Evolutionary conservation across 2,329 filamentous ascomycete species (phyloP).

Genomic region (Pseudogymnoascus sp.): DNA sequence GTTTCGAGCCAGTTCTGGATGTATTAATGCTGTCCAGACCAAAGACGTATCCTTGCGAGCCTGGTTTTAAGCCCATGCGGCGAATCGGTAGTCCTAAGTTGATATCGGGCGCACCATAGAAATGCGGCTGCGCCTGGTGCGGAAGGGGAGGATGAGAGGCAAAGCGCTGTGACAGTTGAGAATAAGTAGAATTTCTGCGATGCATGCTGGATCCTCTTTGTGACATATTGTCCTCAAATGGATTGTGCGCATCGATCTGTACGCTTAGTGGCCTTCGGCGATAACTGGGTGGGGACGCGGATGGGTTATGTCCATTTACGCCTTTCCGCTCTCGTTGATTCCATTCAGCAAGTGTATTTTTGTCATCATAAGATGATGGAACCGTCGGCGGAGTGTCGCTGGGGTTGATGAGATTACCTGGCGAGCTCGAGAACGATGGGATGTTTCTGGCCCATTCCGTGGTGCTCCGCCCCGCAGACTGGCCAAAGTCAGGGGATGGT

Average conservation of each 20-base stretch:
- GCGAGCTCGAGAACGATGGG: slow-evolving; percentile 33
- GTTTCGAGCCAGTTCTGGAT: slow-evolving; percentile 23
- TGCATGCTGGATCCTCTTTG: slow-evolving; percentile 33
- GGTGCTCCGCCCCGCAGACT: slow-evolving; percentile 23
- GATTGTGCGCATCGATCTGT: slow-evolving; percentile 30
- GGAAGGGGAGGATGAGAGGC: slow-evolving; percentile 55
- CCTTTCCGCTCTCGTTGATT: slow-evolving; percentile 22
- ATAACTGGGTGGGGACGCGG: slow-evolving; percentile 27
- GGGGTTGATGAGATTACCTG: slow-evolving; percentile 34
- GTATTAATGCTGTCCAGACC: slow-evolving; percentile 64
- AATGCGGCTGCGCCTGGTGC: slow-evolving; percentile 68
- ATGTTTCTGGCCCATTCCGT: slow-evolving; percentile 38
- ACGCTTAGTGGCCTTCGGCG: slow-evolving; percentile 44
- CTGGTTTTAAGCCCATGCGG: slow-evolving; percentile 48
- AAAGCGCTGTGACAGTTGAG: slow-evolving; percentile 38
- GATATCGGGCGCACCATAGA: slow-evolving; percentile 65
- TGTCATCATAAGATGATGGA: slow-evolving; percentile 27
- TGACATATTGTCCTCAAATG: slow-evolving; percentile 41
- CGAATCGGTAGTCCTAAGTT: slow-evolving; percentile 47
- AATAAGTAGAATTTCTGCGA: slow-evolving; percentile 44
- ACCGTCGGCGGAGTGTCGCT: slow-evolving; percentile 35
- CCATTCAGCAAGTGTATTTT: slow-evolving; percentile 21
- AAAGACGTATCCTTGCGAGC: slow-evolving; percentile 67
- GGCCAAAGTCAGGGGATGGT: slow-evolving; percentile 22
- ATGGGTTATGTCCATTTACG: slow-evolving; percentile 19